Conservation (phyloP, 2,329 filamentous ascomycete species). For the Blumeriella jaapii region DNA sequence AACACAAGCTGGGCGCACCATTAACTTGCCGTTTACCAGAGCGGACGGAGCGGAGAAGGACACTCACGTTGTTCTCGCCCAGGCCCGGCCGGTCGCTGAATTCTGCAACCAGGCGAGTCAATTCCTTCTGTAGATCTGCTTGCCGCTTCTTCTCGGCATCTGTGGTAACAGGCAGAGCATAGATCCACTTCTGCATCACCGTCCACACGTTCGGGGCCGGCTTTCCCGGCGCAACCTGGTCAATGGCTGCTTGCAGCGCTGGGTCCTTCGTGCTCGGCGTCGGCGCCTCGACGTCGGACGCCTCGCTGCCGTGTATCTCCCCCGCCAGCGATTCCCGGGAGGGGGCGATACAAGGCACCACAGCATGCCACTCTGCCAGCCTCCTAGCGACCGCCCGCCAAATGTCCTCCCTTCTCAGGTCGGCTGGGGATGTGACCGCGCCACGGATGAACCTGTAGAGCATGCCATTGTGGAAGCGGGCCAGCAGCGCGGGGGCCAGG, state of each 20-base stretch:
- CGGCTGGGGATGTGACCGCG: conserved; percentile 64
- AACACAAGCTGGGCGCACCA: conserved; percentile 83
- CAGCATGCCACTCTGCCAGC: conserved; percentile 88
- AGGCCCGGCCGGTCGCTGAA: conserved; percentile 69
- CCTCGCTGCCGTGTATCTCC: conserved; percentile 30
- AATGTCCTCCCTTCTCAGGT: conserved; percentile 64
- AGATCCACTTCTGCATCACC: conserved; percentile 91
- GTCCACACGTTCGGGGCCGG: conserved; percentile 85
- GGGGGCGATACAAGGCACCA: conserved; percentile 44
- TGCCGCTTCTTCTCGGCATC: conserved; percentile 58
- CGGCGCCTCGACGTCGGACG: conserved; percentile 20
- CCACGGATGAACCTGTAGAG: conserved; percentile 87
- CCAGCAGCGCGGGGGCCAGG: conserved; percentile 77
- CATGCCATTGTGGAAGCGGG: conserved; percentile 91
- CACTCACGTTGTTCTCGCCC: conserved; percentile 59
- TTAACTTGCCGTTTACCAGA: conserved; percentile 16
- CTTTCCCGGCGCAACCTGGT: conserved; percentile 49
- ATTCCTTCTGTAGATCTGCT: conserved; percentile 58
- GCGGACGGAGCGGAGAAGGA: neutral
- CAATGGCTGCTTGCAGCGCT: conserved; percentile 33
- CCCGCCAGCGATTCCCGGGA: conserved; percentile 17
- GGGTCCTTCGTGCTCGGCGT: conserved; percentile 27
- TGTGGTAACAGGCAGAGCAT: conserved; percentile 66
- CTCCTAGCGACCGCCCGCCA: conserved; percentile 75
- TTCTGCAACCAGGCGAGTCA: conserved; percentile 56